Conservation (phyloP, 257 asterid species). For the Ballota nigra region DNA sequence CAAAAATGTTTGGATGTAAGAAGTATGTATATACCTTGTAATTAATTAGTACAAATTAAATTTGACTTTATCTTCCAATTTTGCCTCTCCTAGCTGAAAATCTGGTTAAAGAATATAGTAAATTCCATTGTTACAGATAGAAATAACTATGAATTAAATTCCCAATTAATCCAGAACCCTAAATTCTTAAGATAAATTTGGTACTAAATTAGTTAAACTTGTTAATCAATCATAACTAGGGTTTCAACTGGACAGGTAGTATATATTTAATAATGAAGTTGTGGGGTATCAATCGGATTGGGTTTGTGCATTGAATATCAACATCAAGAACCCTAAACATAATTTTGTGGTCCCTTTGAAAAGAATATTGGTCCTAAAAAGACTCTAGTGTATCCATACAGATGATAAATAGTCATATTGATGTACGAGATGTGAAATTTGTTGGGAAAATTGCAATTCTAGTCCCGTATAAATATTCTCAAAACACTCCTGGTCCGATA, state of each 20-base stretch:
- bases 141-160: conserved; percentile 1
- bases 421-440: too few relatives aligned
- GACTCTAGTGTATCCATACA: conserved; percentile 10
- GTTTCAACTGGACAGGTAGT: not conserved
- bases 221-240: conserved; percentile 22
- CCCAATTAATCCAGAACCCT: conserved; percentile 6
- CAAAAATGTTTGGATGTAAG: conserved; percentile 22
- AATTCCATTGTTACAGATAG: conserved; percentile 3
- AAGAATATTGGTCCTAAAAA: conserved; percentile 31
- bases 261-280: conserved; percentile 18
- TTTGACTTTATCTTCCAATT: conserved; percentile 23
- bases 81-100: not conserved
- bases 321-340: conserved; percentile 35
- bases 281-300: conserved; percentile 31
- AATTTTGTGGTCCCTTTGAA: conserved; percentile 34
- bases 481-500: too few relatives aligned
- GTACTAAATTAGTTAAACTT: conserved; percentile 23
- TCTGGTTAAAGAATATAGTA: not conserved
- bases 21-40: conserved; percentile 21
- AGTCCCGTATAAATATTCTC: too few relatives aligned
- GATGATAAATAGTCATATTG: not conserved
- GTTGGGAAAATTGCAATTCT: too few relatives aligned
- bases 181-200: conserved; percentile 5
- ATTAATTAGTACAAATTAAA: not conserved
- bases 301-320: conserved; percentile 44